Evolutionary conservation across 2,329 filamentous ascomycete species (phyloP), one percentile per base, ranked within the genome.

Genomic region (Colletotrichum spinosum): DNA sequence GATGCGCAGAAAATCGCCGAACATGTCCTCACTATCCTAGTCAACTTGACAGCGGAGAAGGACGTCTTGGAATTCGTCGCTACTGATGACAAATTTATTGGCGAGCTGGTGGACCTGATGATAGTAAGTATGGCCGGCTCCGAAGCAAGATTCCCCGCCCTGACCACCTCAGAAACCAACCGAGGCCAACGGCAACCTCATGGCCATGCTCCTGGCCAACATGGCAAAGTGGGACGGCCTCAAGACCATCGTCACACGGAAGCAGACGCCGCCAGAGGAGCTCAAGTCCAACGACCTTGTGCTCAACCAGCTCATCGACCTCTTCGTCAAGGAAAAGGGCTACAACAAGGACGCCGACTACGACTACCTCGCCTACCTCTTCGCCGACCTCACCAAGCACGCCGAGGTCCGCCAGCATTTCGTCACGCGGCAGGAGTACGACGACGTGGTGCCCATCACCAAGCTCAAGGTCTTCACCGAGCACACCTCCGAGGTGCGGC

Each of bases 391-490:
- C 9, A 91, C 94, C 54, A 97, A 94, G 78, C 90, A 94, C 72
- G 83, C 88, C 41, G 86, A 92, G 69, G 88, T 94, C 17, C 86
- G 93, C 37, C 83, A 87, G 55, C 93, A 96, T 80, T 92, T 97
- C 70, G 84, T 93, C 6, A 86, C 84, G 12, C 83, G 87, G 58
- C 92, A 97, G 75, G 80, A 86, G 2, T 95, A 97, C 76, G 94
- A 97, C 75, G 83, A 82, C 2, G 88, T 97, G 12, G 88, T 97
- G n/a, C 96, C 96, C 2, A 83, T 98, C 52, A 93, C 92, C 53
- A 98, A 98, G 82, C 84, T 99, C 67, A 92, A 91, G 66, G 95
- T 98, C 65, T 98, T 98, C 77, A 98, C 96, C 1, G 93, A 97
- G 77, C 93, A 97, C 80, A 84, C 87, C 71, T 97, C 92, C 2